Evolutionary conservation across 1,139 yeast species (phyloP).

Genomic region (Entelexis paramagnoliae): DNA sequence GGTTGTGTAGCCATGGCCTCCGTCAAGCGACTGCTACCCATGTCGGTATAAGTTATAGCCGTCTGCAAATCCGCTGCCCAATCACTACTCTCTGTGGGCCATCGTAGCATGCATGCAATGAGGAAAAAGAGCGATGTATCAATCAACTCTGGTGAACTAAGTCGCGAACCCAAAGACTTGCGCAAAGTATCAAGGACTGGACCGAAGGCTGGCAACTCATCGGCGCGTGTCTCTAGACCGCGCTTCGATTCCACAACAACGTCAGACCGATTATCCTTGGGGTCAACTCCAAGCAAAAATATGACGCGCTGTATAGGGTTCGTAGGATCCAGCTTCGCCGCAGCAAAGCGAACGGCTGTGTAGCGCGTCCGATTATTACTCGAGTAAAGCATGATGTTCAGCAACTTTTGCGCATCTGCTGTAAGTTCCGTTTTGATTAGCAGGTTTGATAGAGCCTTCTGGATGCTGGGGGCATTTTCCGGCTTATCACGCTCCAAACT

Average conservation of each 20-base stretch:
- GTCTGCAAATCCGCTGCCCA: conserved; percentile 10
- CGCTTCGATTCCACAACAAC: conserved; percentile 69
- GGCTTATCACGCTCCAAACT: conserved; percentile 57
- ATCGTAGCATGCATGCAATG: conserved; percentile 8
- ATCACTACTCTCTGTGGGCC: conserved; percentile 1
- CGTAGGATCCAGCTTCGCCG: conserved; percentile 54
- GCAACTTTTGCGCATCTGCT: conserved; percentile 32
- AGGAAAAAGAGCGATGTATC: conserved; percentile 8
- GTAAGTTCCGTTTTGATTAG: conserved; percentile 42
- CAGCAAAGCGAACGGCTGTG: conserved; percentile 55
- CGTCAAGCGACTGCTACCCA: background rate
- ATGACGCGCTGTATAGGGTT: conserved; percentile 61
- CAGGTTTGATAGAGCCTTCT: conserved; percentile 58
- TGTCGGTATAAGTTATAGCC: background rate
- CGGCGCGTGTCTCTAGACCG: conserved; percentile 42
- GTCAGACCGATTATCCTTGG: conserved; percentile 47
- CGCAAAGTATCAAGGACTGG: background rate
- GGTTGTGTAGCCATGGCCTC: background rate
- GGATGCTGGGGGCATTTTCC: conserved; percentile 59
- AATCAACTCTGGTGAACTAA: background rate
- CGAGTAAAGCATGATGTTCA: conserved; percentile 36
- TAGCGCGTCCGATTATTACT: conserved; percentile 41
- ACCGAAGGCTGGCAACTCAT: conserved; percentile 6
- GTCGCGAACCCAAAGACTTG: background rate
- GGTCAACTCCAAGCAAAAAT: conserved; percentile 54